phyloP scores from a whole-genome alignment of 2,329 filamentous ascomycete species.

The Ustilaginoidea virens region DNA sequence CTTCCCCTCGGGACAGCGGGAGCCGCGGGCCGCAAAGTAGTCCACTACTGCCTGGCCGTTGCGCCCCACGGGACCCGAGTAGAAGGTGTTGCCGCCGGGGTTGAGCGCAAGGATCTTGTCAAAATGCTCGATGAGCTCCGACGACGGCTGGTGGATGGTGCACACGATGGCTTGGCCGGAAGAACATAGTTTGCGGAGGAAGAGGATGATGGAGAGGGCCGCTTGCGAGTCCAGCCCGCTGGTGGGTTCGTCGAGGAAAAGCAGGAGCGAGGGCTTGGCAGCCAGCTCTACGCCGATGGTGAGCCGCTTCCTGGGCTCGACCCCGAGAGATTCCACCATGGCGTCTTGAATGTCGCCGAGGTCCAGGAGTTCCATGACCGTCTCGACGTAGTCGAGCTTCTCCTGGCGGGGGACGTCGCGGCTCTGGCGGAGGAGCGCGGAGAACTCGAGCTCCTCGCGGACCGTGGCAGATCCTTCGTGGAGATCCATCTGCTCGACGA shows the following conservation, averaged over 20 bases:
- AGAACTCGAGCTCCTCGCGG: constrained; percentile 48
- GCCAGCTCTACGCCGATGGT: constrained; percentile 39
- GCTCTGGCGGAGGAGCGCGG: constrained; percentile 45
- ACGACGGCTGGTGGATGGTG: constrained; percentile 42
- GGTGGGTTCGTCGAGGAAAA: constrained; percentile 45
- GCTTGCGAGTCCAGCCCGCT: constrained; percentile 40
- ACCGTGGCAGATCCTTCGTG: constrained; percentile 50
- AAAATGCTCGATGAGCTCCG: constrained; percentile 37
- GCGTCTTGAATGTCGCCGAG: constrained; percentile 48
- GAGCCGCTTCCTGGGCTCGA: constrained; percentile 38
- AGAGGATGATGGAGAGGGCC: constrained; percentile 42
- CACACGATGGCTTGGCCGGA: constrained; percentile 42
- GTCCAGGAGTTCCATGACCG: constrained; percentile 48
- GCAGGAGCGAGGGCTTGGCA: constrained; percentile 37
- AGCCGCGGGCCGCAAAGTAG: constrained; percentile 45
- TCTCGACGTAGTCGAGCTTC: constrained; percentile 51
- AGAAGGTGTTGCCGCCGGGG: constrained; percentile 34
- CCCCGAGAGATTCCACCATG: constrained; percentile 40
- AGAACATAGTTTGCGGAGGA: constrained; percentile 41
- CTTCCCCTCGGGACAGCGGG: constrained; percentile 42
- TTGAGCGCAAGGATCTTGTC: constrained; percentile 37
- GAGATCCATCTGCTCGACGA: constrained; percentile 44
- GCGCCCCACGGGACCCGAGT: constrained; percentile 35
- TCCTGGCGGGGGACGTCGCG: constrained; percentile 37
- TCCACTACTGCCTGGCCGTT: constrained; percentile 28